Conservation (phyloP, 306 rosid species). For the Vigna reflexopilosa region DNA sequence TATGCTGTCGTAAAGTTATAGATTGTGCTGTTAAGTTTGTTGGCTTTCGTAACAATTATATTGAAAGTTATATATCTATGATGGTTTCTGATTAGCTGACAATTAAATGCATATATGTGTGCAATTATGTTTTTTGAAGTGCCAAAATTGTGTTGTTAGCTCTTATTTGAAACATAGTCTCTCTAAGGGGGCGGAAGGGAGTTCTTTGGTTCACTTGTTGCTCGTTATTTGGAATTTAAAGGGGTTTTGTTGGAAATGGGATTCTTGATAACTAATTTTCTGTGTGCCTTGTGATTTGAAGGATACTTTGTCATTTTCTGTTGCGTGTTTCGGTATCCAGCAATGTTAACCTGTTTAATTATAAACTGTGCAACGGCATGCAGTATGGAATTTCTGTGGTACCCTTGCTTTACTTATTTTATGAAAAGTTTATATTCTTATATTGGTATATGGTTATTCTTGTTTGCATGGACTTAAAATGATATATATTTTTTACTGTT, state of each 20-base stretch:
- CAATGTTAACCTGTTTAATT: slow-evolving; percentile 13
- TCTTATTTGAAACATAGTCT: not conserved
- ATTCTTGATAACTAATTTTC: slow-evolving; percentile 18
- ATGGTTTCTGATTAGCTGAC: not conserved
- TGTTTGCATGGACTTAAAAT: slow-evolving; percentile 30
- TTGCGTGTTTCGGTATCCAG: not conserved
- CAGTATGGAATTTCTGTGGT: slow-evolving; percentile 4
- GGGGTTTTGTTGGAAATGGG: slow-evolving; percentile 31
- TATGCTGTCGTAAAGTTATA: not conserved
- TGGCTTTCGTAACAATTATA: not conserved
- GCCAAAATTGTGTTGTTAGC: slow-evolving; percentile 14
- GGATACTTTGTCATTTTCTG: slow-evolving; percentile 17
- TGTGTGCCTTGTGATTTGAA: slow-evolving; percentile 16
- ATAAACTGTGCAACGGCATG: not conserved
- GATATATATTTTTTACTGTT: slow-evolving; percentile 19
- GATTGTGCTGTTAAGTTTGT: not conserved
- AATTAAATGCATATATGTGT: not conserved
- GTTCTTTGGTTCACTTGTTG: slow-evolving; percentile 34
- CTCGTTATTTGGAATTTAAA: slow-evolving; percentile 21
- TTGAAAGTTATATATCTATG: not conserved
- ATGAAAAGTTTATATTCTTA: not conserved
- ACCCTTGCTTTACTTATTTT: slow-evolving; percentile 18
- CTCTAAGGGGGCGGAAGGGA: not conserved
- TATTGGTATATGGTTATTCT: slow-evolving; percentile 8
- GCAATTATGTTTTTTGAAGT: not conserved